Evolutionary conservation across 2,329 filamentous ascomycete genomes (phyloP).

Genomic region (Hymenoscyphus occultus): DNA sequence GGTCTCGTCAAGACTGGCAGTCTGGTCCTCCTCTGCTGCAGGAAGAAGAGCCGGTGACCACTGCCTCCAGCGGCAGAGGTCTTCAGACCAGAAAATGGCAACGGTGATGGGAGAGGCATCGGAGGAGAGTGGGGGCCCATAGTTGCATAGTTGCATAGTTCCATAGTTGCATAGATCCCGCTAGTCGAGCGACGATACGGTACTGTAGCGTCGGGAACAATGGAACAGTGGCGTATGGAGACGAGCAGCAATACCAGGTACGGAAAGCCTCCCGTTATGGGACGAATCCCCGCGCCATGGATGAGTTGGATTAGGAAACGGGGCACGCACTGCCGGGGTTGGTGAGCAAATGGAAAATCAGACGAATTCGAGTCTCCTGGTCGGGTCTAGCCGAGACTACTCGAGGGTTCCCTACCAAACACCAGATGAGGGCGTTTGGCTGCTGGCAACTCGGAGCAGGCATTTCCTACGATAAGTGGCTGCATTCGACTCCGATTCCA

Average conservation of each 20-base stretch:
- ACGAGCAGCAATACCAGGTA: conserved; percentile 4
- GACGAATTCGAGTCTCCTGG: background rate
- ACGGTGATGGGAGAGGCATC: background rate
- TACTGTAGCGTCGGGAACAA: conserved; percentile 1
- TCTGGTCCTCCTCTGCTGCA: background rate
- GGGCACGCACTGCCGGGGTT: background rate
- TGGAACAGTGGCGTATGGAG: conserved; percentile 6
- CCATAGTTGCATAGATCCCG: background rate
- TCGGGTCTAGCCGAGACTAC: background rate
- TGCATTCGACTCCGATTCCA: background rate
- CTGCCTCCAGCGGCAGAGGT: background rate
- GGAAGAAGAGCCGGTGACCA: conserved; percentile 5
- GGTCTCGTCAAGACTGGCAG: background rate
- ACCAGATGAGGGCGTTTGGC: background rate
- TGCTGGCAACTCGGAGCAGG: background rate
- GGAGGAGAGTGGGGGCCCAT: background rate
- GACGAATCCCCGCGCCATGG: conserved; percentile 17
- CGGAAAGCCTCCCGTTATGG: conserved; percentile 13
- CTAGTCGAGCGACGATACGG: background rate
- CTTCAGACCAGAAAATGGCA: conserved; percentile 3
- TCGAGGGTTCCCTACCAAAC: background rate
- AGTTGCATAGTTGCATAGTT: background rate
- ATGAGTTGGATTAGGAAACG: conserved; percentile 11
- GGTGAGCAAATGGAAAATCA: background rate
- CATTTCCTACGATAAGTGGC: conserved; percentile 1